These are phyloP conservation scores for Aspergillus sp. DNA, from an alignment of 2,329 filamentous ascomycete species.

Conservation along the genomic window DNA sequence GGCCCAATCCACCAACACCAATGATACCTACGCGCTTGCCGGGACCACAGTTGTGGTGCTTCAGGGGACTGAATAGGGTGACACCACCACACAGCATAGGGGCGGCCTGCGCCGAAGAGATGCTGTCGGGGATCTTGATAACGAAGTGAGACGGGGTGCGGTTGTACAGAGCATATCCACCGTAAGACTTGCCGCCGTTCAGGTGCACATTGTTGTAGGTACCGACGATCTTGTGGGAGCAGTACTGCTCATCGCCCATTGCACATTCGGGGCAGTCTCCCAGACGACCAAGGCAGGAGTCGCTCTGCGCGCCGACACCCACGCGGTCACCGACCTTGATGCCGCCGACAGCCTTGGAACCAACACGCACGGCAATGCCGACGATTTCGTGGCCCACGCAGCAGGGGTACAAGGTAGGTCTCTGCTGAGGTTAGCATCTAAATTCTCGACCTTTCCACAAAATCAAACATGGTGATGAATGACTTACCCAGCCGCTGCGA, in stretches of 20 bases:
- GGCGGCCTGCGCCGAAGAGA: constrained; percentile 56
- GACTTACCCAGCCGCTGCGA: constrained; percentile 48
- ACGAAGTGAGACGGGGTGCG: constrained; percentile 61
- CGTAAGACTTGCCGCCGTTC: constrained; percentile 65
- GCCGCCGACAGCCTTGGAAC: constrained; percentile 40
- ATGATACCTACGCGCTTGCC: constrained; percentile 73
- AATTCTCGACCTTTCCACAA: too few species aligned
- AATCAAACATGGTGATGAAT: too few species aligned
- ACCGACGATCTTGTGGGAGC: constrained; percentile 30
- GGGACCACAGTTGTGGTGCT: constrained; percentile 66
- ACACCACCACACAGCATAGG: constrained; percentile 80
- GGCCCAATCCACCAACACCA: constrained; percentile 72
- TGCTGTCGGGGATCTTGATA: constrained; percentile 57
- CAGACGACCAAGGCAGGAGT: constrained; percentile 51
- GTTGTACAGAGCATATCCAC: constrained; percentile 63
- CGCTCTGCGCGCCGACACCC: constrained; percentile 63
- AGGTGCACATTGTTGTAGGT: constrained; percentile 36
- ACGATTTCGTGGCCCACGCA: constrained; percentile 68
- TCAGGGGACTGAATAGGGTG: constrained; percentile 71
- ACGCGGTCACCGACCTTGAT: constrained; percentile 40
- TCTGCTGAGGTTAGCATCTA: constrained; percentile 20
- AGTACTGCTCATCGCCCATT: constrained; percentile 43
- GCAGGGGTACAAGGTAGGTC: constrained; percentile 42
- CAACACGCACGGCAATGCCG: constrained; percentile 60
- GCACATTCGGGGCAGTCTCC: constrained; percentile 57